Conservation (phyloP, 805 yeast genomes). For the Priceomyces melissophilus region DNA sequence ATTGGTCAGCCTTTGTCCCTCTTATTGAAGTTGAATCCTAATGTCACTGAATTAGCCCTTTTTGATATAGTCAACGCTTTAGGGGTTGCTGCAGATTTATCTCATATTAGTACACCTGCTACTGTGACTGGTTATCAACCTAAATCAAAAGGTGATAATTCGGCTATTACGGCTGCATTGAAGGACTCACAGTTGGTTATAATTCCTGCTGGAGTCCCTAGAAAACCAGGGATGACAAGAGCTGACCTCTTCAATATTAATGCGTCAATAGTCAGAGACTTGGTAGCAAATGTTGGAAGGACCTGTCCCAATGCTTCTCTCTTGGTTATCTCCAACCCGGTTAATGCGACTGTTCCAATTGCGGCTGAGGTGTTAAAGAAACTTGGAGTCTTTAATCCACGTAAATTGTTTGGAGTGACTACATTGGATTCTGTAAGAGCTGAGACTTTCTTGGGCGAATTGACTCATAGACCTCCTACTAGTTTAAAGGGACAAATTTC, state of each 20-base stretch:
- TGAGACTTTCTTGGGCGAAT: slow-evolving; percentile 41
- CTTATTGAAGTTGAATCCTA: slow-evolving; percentile 37
- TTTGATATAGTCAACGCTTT: slow-evolving; percentile 44
- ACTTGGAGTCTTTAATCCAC: slow-evolving; percentile 44
- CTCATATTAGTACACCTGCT: slow-evolving; percentile 41
- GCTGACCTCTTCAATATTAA: slow-evolving; percentile 46
- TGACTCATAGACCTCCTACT: slow-evolving; percentile 29
- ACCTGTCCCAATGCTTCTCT: slow-evolving; percentile 42
- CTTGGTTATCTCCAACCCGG: slow-evolving; percentile 45
- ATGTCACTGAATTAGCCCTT: slow-evolving; percentile 36
- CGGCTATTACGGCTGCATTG: slow-evolving; percentile 36
- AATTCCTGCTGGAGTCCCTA: slow-evolving; percentile 47
- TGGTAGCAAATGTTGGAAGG: slow-evolving; percentile 37
- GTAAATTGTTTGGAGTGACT: slow-evolving; percentile 45
- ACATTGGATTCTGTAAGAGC: slow-evolving; percentile 46
- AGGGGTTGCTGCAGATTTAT: slow-evolving; percentile 46
- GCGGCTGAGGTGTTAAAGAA: slow-evolving; percentile 48
- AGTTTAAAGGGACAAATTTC: slow-evolving; percentile 37
- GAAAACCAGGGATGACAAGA: slow-evolving; percentile 49
- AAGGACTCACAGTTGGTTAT: slow-evolving; percentile 38
- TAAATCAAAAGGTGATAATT: slow-evolving; percentile 31
- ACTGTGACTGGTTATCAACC: slow-evolving; percentile 42
- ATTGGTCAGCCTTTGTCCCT: slow-evolving; percentile 47
- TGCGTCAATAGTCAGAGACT: slow-evolving; percentile 42
- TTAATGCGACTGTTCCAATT: slow-evolving; percentile 45